Evolutionary conservation across 257 asterid genomes (phyloP), one percentile per base, ranked within the genome.

Genomic region (Nicotiana benthamiana): DNA sequence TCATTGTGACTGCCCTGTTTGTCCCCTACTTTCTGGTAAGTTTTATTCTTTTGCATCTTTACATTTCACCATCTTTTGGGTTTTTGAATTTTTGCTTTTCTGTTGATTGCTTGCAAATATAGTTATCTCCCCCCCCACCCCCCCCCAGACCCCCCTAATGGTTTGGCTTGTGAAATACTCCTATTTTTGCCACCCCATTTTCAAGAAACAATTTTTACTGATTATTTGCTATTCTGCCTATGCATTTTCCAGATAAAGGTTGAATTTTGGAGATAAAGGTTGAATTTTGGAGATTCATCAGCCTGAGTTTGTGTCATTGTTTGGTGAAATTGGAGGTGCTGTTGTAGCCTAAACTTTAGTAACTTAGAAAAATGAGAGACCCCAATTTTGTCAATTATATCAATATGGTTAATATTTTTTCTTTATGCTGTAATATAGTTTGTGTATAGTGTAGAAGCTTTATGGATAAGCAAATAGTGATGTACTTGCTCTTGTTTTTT

Each of bases 361-460:
- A 82, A 30, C 8, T 77, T 79, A 83, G 60, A 46, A 88, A 86
- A 88, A 90, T 88, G 92, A 93, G 93, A 84, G 93, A 90, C 84
- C 89, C 82, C 77, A 79, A 83, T 88, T 46, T 75, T 74, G 68
- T 83, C 2, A 6, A 26, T 84, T 72, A 34, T 80, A 75, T 79
- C 59, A 79, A 82, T 79, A 84, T 77, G 77, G 86, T 80, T 26
- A 79, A 79, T 75, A 2, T 67, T 52, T 72, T 80, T 61, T 75
- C 60, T 80, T 75, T 74, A 48, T 70, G 78, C 80, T 86, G 81
- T 83, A 70, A 75, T 36, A n/a, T 87, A 86, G 89, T 34, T 88
- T 82, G 63, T 82, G 82, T 87, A 82, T 85, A 72, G n/a, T 43
- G 84, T 83, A 76, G 86, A 72, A 75, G 53, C 84, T 86, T 68